Base-by-base conservation (phyloP, 2,329 filamentous ascomycete species). In the Sordariomycetes sp. region DNA sequence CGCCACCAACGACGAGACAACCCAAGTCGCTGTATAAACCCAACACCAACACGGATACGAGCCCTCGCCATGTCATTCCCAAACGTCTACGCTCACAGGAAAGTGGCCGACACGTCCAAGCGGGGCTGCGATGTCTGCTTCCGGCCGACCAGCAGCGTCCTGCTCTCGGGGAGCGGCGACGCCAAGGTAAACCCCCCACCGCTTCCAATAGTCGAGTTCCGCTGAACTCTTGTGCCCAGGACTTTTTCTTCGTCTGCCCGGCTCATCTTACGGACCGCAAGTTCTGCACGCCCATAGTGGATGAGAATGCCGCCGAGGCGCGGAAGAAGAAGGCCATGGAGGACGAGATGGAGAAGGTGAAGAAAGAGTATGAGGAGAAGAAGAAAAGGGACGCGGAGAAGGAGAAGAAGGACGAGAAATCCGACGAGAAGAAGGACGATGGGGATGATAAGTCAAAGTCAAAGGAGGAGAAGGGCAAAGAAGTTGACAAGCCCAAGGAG, bases 41-140 rank as follows among this genome's bases (percentile, higher is more conserved):
- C 20, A 20, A 24, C 20, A 11, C 46, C 20, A 22, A 11, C 12
- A 50, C 46, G 22, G n/a, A 8, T 24, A 22, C 14, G 3, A 24
- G 8, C 14, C 51, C 28, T 16, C 60, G 60, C 24, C 59, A 81
- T 80, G 75, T 74, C 79, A 2, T 83, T 93, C 60, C 82, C 82
- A 50, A 97, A 97, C 68, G 72, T 88, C 34, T 97, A 93, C 74
- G 85, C 89, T 62, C 88, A 92, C 63, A 88, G 93, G 55, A 89
- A 85, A 64, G 93, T 97, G 40, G 91, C 91, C 14, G 90, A 96
- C 34, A 81, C 84, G n/a, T 81, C 87, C 1, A 81, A 89, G 14
- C 96, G 89, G 72, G 79, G 89, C 55, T 99, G 94, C 72, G 88
- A 90, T 71, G 84, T 97, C 62, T 97, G 94, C 78, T 95, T 87